Conservation (phyloP, 768 basidiomycete genomes). For the Boletus sensibilis region DNA sequence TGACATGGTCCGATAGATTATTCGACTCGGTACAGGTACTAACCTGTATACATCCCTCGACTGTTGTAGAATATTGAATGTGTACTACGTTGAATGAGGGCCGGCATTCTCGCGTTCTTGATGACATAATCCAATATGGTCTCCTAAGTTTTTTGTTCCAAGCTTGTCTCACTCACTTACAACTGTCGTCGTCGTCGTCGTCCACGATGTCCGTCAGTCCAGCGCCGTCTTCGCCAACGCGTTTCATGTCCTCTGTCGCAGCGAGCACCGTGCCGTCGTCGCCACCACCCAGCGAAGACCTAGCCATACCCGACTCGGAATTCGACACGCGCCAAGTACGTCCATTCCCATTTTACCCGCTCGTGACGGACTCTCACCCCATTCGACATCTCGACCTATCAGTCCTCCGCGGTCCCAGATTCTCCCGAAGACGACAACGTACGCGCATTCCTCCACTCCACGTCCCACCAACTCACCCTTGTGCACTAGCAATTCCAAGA, state of each 20-base stretch:
- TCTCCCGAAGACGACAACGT: slow-evolving; percentile 23
- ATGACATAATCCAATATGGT: slow-evolving; percentile 24
- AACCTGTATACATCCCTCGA: neutral
- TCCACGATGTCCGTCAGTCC: slow-evolving; percentile 25
- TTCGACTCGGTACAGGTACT: slow-evolving; percentile 80
- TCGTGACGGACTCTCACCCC: neutral
- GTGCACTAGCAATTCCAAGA: slow-evolving; percentile 45
- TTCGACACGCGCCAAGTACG: slow-evolving; percentile 21
- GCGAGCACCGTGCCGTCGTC: slow-evolving; percentile 31
- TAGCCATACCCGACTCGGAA: neutral
- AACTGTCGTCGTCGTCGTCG: neutral
- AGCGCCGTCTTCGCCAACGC: slow-evolving; percentile 9
- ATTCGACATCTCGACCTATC: neutral
- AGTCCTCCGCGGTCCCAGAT: slow-evolving; percentile 19
- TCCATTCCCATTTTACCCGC: neutral
- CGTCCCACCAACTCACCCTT: neutral
- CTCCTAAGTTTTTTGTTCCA: neutral
- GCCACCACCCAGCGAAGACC: slow-evolving; percentile 21
- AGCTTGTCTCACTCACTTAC: neutral
- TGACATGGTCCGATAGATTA: slow-evolving; percentile 50
- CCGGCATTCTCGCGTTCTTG: slow-evolving; percentile 27
- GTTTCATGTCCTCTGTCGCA: slow-evolving; percentile 20
- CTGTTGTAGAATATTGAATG: neutral
- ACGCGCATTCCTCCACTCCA: neutral
- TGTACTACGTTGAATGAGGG: slow-evolving; percentile 14